Base-by-base conservation (phyloP, 2,329 filamentous ascomycete species). In the Colletotrichum lini region DNA sequence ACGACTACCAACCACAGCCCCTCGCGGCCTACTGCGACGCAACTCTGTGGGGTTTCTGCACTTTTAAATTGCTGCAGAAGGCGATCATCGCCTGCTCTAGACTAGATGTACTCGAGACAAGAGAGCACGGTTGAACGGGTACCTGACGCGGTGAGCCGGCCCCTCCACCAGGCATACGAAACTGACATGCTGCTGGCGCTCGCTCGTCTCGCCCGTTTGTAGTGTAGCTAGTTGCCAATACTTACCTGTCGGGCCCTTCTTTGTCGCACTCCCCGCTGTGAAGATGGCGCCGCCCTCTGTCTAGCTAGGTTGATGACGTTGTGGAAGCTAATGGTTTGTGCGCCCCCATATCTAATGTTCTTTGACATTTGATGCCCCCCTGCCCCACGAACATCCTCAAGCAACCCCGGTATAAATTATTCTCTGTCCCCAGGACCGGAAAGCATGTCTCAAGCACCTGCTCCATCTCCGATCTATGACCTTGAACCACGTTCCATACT, bases 321-420 rank as follows among this genome's bases (percentile, higher is more conserved):
- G 65, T 42, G 50, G 49, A 59, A 45, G 58, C 42, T 58, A 53
- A 69, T 68, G 58, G 38, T 68, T 53, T 40, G 40, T 6, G 40
- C 21, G 53, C 59, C 65, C 35, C 67, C 65, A 38, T 47, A 40
- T 58, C 40, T 53, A 63, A 47, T 53, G 21, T n/a, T 54, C 53
- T 72, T 53, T 71, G 61, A 66, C 63, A 66, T 59, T 58, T 52
- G 65, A 56, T 40, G 47, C 35, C 21, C 57, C 9, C 53, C 21
- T 30, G 15, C 47, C 30, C 47, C 13, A 64, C 52, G 5, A 38
- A 35, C 35, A 49, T 16, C 30, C n/a, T 57, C 23, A 16, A 26
- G n/a, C 45, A 18, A 57, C 35, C 35, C 54, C 40, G 26, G n/a
- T 64, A 72, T 68, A 69, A 66, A 63, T 10, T 9, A 45, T 16